phyloP scores from a whole-genome alignment of 495 filamentous ascomycete species.

The Tetracladium marchalianum region DNA sequence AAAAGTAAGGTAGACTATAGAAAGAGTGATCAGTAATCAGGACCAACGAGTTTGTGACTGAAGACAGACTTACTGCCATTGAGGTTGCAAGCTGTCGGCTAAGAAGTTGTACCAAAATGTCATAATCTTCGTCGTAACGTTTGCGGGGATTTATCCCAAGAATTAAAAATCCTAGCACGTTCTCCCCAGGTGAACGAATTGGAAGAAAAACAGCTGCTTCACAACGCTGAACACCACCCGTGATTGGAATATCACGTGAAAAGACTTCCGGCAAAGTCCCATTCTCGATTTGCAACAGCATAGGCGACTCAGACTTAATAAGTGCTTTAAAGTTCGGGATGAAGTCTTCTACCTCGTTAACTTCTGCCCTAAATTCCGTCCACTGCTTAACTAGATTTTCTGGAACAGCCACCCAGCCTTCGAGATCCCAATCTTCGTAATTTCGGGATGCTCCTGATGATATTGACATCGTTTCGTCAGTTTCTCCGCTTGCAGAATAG shows the following conservation, averaged over 20 bases:
- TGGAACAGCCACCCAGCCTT: not conserved
- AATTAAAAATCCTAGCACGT: not conserved
- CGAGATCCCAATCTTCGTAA: not conserved
- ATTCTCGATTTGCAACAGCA: not conserved
- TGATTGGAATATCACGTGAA: not conserved
- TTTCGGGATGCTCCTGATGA: not conserved
- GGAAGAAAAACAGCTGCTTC: conserved; percentile 1
- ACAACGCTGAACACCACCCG: not conserved
- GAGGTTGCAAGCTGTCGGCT: not conserved
- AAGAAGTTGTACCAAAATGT: not conserved
- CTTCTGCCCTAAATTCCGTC: too few species aligned
- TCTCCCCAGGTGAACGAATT: not conserved
- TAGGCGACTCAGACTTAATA: not conserved
- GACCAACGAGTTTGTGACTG: not conserved
- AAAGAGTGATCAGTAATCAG: too few species aligned
- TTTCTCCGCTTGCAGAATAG: not conserved
- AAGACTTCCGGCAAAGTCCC: not conserved
- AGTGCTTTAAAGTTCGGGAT: not conserved
- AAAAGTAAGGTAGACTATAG: conserved; percentile 9
- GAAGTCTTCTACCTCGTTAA: not conserved
- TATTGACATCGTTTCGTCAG: not conserved
- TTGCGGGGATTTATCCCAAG: not conserved
- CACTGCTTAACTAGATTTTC: not conserved
- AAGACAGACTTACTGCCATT: not conserved
- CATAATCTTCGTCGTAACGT: conserved; percentile 1